phyloP scores from a whole-genome alignment of 306 rosid species.

The Leucaena leucocephala region DNA sequence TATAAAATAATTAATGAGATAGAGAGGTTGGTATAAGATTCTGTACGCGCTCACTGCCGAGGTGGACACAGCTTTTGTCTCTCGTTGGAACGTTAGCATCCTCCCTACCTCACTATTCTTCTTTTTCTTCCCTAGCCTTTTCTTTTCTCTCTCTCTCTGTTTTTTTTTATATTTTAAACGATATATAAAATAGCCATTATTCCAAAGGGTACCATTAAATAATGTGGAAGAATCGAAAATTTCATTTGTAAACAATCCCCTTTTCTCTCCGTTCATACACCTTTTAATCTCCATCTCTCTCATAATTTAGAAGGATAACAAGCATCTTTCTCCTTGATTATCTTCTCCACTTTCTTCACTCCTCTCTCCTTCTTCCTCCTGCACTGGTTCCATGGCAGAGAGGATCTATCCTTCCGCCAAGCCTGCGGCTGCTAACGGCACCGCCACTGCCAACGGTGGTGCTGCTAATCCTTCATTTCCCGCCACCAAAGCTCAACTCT shows the following conservation, averaged over 20 bases:
- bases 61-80: slow-evolving; percentile 12
- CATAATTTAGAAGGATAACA: background rate
- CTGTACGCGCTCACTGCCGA: slow-evolving; percentile 29
- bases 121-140: background rate
- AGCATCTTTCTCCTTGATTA: slow-evolving; percentile 7
- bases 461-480: slow-evolving; percentile 53
- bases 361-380: no score
- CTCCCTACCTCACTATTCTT: background rate
- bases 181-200: no score
- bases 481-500: slow-evolving; percentile 63
- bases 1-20: background rate
- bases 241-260: background rate
- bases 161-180: no score
- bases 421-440: slow-evolving; percentile 40
- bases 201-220: no score
- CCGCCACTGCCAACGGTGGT: background rate
- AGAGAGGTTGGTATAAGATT: background rate
- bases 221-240: no score
- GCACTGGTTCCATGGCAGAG: slow-evolving; percentile 57
- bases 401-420: slow-evolving; percentile 68
- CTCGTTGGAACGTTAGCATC: slow-evolving; percentile 45
- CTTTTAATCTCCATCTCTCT: background rate
- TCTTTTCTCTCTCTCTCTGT: background rate
- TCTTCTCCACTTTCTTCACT: background rate
- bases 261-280: background rate